phyloP scores from a whole-genome alignment of 352 stramenopile species.

The Phytophthora pseudosyringae region DNA sequence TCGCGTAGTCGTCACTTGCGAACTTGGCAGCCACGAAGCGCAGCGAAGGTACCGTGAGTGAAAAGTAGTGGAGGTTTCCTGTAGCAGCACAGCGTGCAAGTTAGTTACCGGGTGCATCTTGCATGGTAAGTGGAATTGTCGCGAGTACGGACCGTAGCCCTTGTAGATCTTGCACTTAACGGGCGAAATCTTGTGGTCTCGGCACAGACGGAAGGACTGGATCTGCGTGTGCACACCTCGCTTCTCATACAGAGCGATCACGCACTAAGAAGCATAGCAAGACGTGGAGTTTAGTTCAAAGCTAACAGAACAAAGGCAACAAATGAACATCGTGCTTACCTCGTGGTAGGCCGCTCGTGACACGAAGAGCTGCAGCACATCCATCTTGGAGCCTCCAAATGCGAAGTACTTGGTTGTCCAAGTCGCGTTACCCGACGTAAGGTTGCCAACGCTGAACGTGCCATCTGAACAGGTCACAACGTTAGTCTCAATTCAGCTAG shows the following conservation, averaged over 20 bases:
- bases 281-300: background rate
- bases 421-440: slow-evolving; percentile 76
- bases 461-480: slow-evolving; percentile 52
- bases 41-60: slow-evolving; percentile 77
- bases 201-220: slow-evolving; percentile 82
- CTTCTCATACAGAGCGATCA: slow-evolving; percentile 88
- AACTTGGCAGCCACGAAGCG: slow-evolving; percentile 87
- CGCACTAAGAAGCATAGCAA: slow-evolving; percentile 46
- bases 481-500: slow-evolving; percentile 9
- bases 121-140: background rate
- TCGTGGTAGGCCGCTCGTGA: slow-evolving; percentile 85
- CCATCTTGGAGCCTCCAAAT: slow-evolving; percentile 81
- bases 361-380: slow-evolving; percentile 86
- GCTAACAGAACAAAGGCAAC: background rate
- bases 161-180: slow-evolving; percentile 92
- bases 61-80: slow-evolving; percentile 88
- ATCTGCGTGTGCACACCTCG: slow-evolving; percentile 83
- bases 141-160: slow-evolving; percentile 56
- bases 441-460: slow-evolving; percentile 84
- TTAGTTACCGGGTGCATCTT: slow-evolving; percentile 1
- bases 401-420: slow-evolving; percentile 86
- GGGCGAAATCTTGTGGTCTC: slow-evolving; percentile 85
- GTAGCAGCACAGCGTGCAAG: background rate
- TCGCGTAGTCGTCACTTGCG: slow-evolving; percentile 84
- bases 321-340: slow-evolving; percentile 31